Evolutionary conservation across 2,329 filamentous ascomycete genomes (phyloP), one percentile per base, ranked within the genome.

Genomic region (Fulvia fulva): DNA sequence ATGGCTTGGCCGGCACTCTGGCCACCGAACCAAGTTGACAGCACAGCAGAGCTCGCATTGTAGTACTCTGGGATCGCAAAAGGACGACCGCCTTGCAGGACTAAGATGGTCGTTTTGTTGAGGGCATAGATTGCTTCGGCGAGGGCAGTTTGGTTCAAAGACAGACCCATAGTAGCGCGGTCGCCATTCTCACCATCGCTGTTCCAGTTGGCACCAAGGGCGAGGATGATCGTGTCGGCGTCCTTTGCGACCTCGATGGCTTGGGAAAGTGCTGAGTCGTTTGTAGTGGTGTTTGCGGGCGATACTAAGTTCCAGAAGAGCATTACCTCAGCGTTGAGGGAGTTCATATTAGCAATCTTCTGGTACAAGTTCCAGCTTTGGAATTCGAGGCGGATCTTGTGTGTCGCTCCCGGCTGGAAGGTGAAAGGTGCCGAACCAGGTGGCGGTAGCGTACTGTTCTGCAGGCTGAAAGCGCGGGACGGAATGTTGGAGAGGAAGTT

Each of bases 301-400:
- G 59, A 57, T 30, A 60, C 61, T 25, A 63, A 55, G 46, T 63
- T 63, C 61, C 61, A 63, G 53, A 63, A 63, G 28, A 63, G 56
- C 11, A 59, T 12, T 32, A 63, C 32, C 55, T 63, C 43, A 3
- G 61, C 58, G 37, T 63, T 63, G 45, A 63, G 55, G 23, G 58
- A 60, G 45, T 60, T 59, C 7, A 28, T 25, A 25, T 63, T 63
- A 14, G 55, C 58, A 45, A 60, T 47, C 43, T 63, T 63, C 45
- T 61, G 55, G 47, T 63, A 63, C 44, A 63, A 50, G 37, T 63
- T 63, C 55, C 55, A 63, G 30, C 55, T 56, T 45, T 53, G 51
- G 34, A 63, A 61, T 50, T 63, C 61, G 19, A 63, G 58, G 5
- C 55, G 46, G 49, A 63, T 52, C 11, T 58, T 55, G 19, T 63